Evolutionary conservation across 345 rosid genomes (phyloP).

Genomic region (Eucalyptus microcorys): DNA sequence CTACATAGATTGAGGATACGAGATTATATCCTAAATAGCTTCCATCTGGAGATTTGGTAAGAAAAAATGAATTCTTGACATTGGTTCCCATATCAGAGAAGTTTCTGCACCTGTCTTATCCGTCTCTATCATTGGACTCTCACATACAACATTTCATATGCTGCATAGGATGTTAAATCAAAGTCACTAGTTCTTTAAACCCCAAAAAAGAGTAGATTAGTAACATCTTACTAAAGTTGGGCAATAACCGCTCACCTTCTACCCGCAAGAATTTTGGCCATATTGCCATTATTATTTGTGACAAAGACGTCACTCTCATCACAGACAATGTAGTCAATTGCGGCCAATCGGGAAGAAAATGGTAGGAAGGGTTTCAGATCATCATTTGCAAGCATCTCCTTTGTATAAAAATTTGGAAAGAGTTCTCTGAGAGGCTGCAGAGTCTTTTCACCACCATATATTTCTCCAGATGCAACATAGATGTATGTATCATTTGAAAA

Average conservation of each 20-base stretch:
- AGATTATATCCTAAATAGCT: background rate
- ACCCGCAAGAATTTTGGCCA: slow-evolving; percentile 99
- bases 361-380: slow-evolving; percentile 70
- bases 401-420: slow-evolving; percentile 90
- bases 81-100: background rate
- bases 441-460: slow-evolving; percentile 94
- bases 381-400: slow-evolving; percentile 78
- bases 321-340: slow-evolving; percentile 82
- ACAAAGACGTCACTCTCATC: slow-evolving; percentile 94
- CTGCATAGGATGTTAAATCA: background rate
- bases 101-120: background rate
- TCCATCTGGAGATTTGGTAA: background rate
- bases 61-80: background rate
- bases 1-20: background rate
- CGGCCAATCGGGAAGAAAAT: slow-evolving; percentile 89
- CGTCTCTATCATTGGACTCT: background rate
- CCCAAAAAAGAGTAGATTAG: background rate
- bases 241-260: slow-evolving; percentile 60
- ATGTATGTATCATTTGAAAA: slow-evolving; percentile 75
- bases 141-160: background rate
- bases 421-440: slow-evolving; percentile 73
- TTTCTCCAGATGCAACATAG: slow-evolving; percentile 97
- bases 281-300: slow-evolving; percentile 94
- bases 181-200: background rate
- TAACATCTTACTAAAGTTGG: background rate